Evolutionary conservation across 169 alveolate genomes (phyloP).

Genomic region (Eimeria zaria): DNA sequence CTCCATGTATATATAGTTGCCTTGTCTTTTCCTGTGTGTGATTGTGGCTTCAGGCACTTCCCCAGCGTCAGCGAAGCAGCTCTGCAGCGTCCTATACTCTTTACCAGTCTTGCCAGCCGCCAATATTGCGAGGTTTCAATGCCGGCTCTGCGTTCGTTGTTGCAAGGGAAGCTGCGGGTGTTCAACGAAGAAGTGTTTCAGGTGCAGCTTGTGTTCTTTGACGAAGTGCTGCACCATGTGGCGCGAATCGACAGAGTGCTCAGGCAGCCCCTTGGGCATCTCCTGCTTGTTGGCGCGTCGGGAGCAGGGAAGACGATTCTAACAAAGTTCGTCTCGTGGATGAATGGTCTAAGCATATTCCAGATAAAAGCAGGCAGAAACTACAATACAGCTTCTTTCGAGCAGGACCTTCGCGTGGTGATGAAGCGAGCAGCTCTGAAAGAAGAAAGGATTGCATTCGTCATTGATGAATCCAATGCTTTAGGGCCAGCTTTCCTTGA

Average conservation of each 20-base stretch:
- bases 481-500: slow-evolving; percentile 99
- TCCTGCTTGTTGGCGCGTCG: slow-evolving; percentile 97
- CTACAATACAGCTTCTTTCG: slow-evolving; percentile 96
- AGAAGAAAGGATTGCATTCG: slow-evolving; percentile 98
- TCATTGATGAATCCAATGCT: slow-evolving; percentile 99
- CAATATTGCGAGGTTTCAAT: slow-evolving; percentile 76
- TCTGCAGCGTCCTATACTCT: slow-evolving; percentile 79
- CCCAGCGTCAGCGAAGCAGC: slow-evolving; percentile 60
- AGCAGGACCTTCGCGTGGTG: slow-evolving; percentile 98
- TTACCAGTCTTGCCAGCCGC: slow-evolving; percentile 76
- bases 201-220: slow-evolving; percentile 97
- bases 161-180: slow-evolving; percentile 91
- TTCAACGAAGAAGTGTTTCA: slow-evolving; percentile 98
- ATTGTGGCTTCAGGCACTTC: slow-evolving; percentile 77
- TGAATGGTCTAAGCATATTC: slow-evolving; percentile 97
- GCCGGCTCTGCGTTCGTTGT: slow-evolving; percentile 63
- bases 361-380: slow-evolving; percentile 98
- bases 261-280: slow-evolving; percentile 98
- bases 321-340: slow-evolving; percentile 98
- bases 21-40: background rate
- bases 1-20: background rate
- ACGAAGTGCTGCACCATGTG: slow-evolving; percentile 98
- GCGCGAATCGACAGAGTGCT: slow-evolving; percentile 98
- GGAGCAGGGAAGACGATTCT: slow-evolving; percentile 98
- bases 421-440: slow-evolving; percentile 99